Conservation (phyloP, 1,139 yeast genomes). For the Suhomyces atakaporum region DNA sequence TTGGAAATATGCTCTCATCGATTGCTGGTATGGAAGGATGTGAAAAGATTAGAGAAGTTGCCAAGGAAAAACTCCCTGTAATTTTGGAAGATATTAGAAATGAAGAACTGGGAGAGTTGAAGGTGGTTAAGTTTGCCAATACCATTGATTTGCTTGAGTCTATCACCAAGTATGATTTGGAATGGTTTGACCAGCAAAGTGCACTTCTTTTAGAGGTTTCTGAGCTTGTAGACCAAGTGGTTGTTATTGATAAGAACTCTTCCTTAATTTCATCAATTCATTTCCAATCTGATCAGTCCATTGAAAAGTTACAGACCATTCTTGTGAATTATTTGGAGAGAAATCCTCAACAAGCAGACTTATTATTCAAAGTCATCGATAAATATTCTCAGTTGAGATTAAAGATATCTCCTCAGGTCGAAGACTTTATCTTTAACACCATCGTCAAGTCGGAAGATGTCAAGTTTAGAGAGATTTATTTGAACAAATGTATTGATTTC, state of each 20-base stretch:
- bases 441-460: conserved; percentile 57
- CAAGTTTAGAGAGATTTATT: conserved; percentile 49
- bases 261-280: conserved; percentile 62
- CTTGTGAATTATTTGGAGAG: conserved; percentile 51
- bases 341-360: conserved; percentile 31
- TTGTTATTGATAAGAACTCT: conserved; percentile 40
- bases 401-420: conserved; percentile 50
- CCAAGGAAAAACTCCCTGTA: conserved; percentile 52
- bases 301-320: conserved; percentile 59
- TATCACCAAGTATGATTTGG: conserved; percentile 51
- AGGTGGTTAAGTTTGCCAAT: conserved; percentile 69
- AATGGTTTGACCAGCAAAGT: conserved; percentile 63
- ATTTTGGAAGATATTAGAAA: conserved; percentile 38
- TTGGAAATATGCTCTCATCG: conserved; percentile 67
- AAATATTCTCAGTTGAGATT: conserved; percentile 49
- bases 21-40: conserved; percentile 65
- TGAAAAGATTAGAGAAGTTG: conserved; percentile 52
- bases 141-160: conserved; percentile 64
- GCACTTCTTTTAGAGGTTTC: conserved; percentile 51
- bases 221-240: conserved; percentile 46
- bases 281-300: conserved; percentile 74
- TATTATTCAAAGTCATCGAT: conserved; percentile 53
- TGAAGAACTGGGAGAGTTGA: conserved; percentile 54
- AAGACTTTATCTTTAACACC: conserved; percentile 57
- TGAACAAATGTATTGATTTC: conserved; percentile 55